These are phyloP conservation scores for Cercospora sp. DNA, from an alignment of 2,329 filamentous ascomycete genomes.

Conservation along the genomic window DNA sequence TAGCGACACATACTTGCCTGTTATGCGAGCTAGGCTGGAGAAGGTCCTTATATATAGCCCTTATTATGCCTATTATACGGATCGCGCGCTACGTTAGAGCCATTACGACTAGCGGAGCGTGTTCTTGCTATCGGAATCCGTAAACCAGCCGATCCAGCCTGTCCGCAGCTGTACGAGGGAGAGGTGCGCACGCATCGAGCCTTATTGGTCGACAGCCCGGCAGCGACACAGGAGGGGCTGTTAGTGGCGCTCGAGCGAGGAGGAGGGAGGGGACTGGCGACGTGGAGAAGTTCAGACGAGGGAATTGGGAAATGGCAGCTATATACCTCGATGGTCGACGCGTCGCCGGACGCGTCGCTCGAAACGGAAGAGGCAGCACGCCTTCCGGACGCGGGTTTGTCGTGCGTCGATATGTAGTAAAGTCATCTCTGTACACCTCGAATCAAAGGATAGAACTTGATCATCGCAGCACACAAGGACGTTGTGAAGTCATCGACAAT, in stretches of 20 bases:
- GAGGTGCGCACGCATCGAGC: not conserved
- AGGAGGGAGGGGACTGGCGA: not conserved
- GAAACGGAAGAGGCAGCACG: too few relatives aligned
- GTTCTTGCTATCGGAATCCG: not conserved
- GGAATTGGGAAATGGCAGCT: too few relatives aligned
- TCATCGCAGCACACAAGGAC: not conserved
- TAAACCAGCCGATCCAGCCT: not conserved
- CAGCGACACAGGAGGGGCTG: not conserved
- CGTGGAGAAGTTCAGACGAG: too few relatives aligned
- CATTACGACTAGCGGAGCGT: not conserved
- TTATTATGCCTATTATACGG: not conserved
- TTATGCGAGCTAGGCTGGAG: too few relatives aligned
- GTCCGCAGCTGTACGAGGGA: not conserved
- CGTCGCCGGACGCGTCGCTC: too few relatives aligned
- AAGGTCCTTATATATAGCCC: too few relatives aligned
- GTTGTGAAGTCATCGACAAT: not conserved
- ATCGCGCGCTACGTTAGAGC: not conserved
- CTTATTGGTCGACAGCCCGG: not conserved
- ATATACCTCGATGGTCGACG: too few relatives aligned
- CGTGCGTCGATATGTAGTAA: too few relatives aligned
- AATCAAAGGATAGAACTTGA: not conserved
- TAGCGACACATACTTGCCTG: too few relatives aligned
- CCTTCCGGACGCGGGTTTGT: too few relatives aligned
- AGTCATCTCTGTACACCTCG: too few relatives aligned
- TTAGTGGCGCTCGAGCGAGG: not conserved